Conservation (phyloP, 768 basidiomycete genomes). For the Sporobolomyces pararoseus region DNA sequence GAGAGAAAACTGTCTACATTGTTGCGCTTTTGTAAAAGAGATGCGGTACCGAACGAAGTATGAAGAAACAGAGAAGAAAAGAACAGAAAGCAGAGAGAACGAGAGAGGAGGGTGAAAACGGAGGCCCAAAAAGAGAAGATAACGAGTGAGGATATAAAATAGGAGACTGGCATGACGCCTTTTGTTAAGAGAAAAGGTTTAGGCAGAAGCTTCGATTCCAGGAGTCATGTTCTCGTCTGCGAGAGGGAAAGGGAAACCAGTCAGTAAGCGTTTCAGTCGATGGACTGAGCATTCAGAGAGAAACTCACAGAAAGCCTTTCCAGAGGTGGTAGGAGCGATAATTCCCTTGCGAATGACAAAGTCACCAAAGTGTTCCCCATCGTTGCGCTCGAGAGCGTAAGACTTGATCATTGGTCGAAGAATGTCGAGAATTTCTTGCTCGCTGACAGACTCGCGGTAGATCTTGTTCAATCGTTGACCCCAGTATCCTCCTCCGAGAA, state of each 20-base stretch:
- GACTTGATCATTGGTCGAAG: constrained; percentile 88
- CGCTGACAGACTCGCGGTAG: constrained; percentile 58
- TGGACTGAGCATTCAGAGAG: not conserved
- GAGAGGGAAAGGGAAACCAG: not conserved
- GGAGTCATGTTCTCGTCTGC: constrained; percentile 33
- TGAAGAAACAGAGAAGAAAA: not conserved
- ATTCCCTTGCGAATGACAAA: constrained; percentile 89
- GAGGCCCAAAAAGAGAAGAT: not conserved
- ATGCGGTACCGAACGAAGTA: no score
- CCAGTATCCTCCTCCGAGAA: constrained; percentile 90
- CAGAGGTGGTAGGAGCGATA: constrained; percentile 76
- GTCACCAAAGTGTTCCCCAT: constrained; percentile 92
- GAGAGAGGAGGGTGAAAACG: not conserved
- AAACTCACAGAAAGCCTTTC: constrained; percentile 52
- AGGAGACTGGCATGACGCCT: not conserved
- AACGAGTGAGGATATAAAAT: not conserved
- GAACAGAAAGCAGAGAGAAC: not conserved
- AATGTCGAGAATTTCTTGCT: constrained; percentile 60
- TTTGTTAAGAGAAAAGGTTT: no score
- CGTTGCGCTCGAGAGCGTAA: constrained; percentile 78
- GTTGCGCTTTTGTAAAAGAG: not conserved
- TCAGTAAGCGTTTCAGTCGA: not conserved
- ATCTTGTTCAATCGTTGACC: constrained; percentile 96
- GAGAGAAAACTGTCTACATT: constrained; percentile 17
- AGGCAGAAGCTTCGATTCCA: not conserved